Evolutionary conservation across 148 eudicot genomes (phyloP), one percentile per base, ranked within the genome.

Genomic region (Camellia sinensis): DNA sequence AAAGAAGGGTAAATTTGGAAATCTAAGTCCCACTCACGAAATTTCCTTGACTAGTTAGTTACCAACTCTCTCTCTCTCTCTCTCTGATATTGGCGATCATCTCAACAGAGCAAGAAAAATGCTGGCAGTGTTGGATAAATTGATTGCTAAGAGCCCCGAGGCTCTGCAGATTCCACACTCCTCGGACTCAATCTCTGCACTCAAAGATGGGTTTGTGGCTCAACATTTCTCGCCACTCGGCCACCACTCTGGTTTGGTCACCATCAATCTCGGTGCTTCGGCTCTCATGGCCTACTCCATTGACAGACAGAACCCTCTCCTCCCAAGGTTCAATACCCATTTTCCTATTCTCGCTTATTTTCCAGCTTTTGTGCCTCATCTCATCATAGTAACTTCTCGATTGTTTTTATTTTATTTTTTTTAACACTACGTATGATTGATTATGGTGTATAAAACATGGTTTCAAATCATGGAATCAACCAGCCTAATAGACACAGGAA

Each of bases 111-210:
- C 45, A 6, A 11, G 17, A 44, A 86, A 86, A 83, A 94, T 94
- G 98, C 84, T 92, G 82, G 98, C 92, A 6, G 90, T 94, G 22
- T 92, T 91, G 43, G 90, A 95, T 37, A 95, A 93, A 87, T 83
- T 91, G 52, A 91, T 93, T 7, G 97, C 97, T 2, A 87, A 92
- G 80, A 86, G 87, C 83, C 98, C 98, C 17, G 90, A 92, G 63
- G 97, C 88, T 1, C 62, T 89, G 57, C 87, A 90, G 54, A 85
- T 78, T 74, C 85, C 91, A 0, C 87, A 89, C 79, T 82, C 83
- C 79, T 82, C 83, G 64, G 87, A 87, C 5, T 50, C 82, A 1
- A 80, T 88, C 62, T 84, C 54, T 70, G 96, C 93, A 2, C 85
- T 93, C 59, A 92, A 89, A 83, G 96, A 95, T 85, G 92, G 87